These are phyloP conservation scores for Pichia terricola DNA, from an alignment of 1,139 yeast genomes.

Conservation along the genomic window DNA sequence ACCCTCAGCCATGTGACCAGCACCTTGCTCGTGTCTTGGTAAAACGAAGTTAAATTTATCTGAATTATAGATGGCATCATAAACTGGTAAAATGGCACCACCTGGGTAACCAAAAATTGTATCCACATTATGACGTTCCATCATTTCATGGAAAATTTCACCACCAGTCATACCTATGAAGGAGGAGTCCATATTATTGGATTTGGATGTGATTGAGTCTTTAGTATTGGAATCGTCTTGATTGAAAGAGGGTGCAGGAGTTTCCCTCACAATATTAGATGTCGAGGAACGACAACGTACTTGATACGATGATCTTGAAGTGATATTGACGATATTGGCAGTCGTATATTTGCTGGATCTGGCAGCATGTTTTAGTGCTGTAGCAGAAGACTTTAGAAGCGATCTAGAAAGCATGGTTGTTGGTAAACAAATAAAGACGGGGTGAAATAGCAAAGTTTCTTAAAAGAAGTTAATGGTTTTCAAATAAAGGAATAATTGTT, in stretches of 20 bases:
- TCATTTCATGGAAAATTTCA: conserved; percentile 97
- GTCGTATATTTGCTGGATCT: background rate
- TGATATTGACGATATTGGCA: background rate
- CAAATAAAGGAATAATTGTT: no score
- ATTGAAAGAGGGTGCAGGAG: conserved; percentile 18
- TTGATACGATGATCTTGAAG: background rate
- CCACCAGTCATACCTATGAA: conserved; percentile 95
- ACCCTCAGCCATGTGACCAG: conserved; percentile 99
- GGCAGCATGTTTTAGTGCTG: background rate
- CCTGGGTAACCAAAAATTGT: conserved; percentile 95
- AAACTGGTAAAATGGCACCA: conserved; percentile 96
- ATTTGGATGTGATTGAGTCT: background rate
- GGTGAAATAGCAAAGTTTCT: no score
- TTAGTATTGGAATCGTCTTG: conserved; percentile 6
- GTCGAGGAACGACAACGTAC: conserved; percentile 10
- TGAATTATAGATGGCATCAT: conserved; percentile 92
- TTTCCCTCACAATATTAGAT: conserved; percentile 28
- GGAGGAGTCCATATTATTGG: conserved; percentile 59
- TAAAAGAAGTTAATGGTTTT: no score
- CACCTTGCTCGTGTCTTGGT: conserved; percentile 98
- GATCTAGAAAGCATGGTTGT: background rate
- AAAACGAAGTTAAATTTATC: conserved; percentile 80
- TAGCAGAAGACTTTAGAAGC: background rate
- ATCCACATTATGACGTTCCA: conserved; percentile 91
- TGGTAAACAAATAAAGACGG: no score